Conservation (phyloP, 257 asterid species). For the Solanum chiquidenum region DNA sequence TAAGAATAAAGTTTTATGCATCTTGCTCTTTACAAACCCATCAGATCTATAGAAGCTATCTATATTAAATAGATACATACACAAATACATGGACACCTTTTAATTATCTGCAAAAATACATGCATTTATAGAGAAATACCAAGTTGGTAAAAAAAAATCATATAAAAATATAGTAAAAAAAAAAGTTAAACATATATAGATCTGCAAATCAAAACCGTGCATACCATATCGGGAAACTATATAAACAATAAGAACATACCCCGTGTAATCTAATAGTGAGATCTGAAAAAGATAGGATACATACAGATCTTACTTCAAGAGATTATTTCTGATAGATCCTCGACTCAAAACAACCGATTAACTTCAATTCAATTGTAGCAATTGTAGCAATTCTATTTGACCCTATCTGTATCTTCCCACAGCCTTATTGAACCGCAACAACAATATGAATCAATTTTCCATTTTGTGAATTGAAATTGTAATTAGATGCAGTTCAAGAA, state of each 20-base stretch:
- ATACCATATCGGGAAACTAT: neutral
- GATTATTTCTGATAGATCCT: neutral
- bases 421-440: constrained; percentile 75
- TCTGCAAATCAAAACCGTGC: neutral
- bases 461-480: neutral
- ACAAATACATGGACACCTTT: neutral
- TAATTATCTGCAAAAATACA: neutral
- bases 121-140: neutral
- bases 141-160: neutral
- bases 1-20: too few relatives aligned
- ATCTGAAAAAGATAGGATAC: neutral
- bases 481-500: constrained; percentile 77
- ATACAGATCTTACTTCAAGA: neutral
- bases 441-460: neutral
- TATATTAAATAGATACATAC: too few relatives aligned
- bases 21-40: neutral
- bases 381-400: neutral
- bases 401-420: constrained; percentile 72
- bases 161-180: neutral
- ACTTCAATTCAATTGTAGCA: neutral
- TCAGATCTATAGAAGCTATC: neutral
- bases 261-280: neutral
- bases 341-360: neutral
- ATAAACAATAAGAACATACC: neutral
- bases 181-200: neutral